These are phyloP conservation scores for Chlorella sp. DNA, from an alignment of 139 green algal genomes.

Conservation along the genomic window DNA sequence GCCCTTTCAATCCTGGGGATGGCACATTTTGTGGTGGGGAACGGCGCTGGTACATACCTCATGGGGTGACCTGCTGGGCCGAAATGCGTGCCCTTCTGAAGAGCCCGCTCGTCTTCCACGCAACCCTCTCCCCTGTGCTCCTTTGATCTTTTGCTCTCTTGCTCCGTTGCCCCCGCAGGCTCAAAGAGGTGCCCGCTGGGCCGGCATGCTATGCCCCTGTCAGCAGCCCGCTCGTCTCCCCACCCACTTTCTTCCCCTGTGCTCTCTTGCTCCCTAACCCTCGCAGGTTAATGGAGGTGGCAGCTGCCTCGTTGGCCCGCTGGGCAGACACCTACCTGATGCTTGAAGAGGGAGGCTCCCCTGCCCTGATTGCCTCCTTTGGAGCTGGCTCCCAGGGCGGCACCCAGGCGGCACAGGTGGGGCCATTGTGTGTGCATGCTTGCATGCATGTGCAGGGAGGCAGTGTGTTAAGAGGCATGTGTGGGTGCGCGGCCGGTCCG, in stretches of 20 bases:
- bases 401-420: slow-evolving; percentile 8
- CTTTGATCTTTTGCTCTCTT: background rate
- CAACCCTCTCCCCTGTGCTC: background rate
- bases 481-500: slow-evolving; percentile 1
- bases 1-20: no score
- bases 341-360: slow-evolving; percentile 51
- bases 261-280: background rate
- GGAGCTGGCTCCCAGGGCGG: background rate
- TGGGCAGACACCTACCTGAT: slow-evolving; percentile 94
- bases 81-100: no score
- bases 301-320: slow-evolving; percentile 63
- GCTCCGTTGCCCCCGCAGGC: no score
- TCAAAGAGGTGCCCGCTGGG: no score
- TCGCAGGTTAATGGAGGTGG: slow-evolving; percentile 80
- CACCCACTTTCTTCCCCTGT: no score
- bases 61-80: no score
- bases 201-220: no score
- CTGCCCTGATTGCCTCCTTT: slow-evolving; percentile 43
- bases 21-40: no score
- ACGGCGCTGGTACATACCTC: no score
- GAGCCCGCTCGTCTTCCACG: no score
- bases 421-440: background rate
- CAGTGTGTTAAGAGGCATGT: background rate
- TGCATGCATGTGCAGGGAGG: background rate
- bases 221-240: no score